phyloP scores from a whole-genome alignment of 2,329 filamentous ascomycete genomes.

The Botrytis tulipae region DNA sequence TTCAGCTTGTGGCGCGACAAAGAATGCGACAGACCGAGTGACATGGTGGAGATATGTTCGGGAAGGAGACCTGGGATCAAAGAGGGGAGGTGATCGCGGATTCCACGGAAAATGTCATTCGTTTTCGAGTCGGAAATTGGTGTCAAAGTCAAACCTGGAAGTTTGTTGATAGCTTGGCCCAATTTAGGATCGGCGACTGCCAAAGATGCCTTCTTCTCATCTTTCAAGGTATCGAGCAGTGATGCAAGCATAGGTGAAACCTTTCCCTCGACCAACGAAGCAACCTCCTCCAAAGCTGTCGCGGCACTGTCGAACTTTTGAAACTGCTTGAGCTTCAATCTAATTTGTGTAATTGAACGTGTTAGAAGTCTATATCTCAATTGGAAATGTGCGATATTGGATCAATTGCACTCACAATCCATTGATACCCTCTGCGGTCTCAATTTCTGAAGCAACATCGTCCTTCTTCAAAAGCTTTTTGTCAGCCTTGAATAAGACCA shows the following conservation, averaged over 20 bases:
- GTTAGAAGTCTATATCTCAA: constrained; percentile 27
- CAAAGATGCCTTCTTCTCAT: constrained; percentile 95
- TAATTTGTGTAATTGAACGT: constrained; percentile 39
- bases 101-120: constrained; percentile 88
- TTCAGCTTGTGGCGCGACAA: constrained; percentile 97
- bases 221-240: constrained; percentile 86
- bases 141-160: constrained; percentile 82
- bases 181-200: constrained; percentile 93
- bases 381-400: constrained; percentile 13
- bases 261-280: constrained; percentile 87
- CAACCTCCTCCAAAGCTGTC: constrained; percentile 85
- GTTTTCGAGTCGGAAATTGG: constrained; percentile 79
- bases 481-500: constrained; percentile 97
- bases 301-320: constrained; percentile 95
- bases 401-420: constrained; percentile 65
- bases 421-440: constrained; percentile 79
- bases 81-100: constrained; percentile 85
- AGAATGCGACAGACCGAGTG: constrained; percentile 92
- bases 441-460: constrained; percentile 71
- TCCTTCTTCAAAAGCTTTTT: constrained; percentile 95
- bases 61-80: constrained; percentile 85
- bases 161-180: constrained; percentile 85
- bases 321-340: constrained; percentile 94
- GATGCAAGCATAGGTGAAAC: constrained; percentile 81
- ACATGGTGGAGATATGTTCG: constrained; percentile 89